Evolutionary conservation across 1,284 basidiomycete species (phyloP).

Genomic region (Trichosporon faecale): DNA sequence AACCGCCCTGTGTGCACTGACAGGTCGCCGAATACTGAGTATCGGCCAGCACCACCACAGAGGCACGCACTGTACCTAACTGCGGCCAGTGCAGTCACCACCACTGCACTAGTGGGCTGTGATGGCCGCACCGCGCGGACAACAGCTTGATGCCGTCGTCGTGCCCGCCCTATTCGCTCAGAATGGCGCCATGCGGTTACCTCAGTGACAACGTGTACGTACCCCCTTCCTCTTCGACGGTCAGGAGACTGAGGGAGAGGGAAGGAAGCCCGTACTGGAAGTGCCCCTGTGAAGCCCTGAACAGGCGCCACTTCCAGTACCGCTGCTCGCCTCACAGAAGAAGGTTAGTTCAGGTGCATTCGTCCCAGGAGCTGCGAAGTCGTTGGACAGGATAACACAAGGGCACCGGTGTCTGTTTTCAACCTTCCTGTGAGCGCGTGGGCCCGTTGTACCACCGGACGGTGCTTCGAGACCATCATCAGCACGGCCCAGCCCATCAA

Average conservation of each 20-base stretch:
- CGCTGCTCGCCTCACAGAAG: neutral
- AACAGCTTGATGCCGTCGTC: neutral
- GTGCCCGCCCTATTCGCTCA: neutral
- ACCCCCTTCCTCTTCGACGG: neutral
- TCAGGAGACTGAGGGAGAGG: neutral
- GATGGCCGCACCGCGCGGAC: neutral
- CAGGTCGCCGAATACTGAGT: neutral
- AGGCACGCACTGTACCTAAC: neutral
- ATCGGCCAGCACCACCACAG: neutral
- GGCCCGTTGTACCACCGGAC: neutral
- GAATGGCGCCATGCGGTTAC: neutral
- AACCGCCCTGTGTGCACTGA: neutral
- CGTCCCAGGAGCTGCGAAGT: neutral
- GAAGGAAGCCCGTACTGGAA: neutral
- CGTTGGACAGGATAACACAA: neutral
- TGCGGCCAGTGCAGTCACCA: neutral
- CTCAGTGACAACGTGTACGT: neutral
- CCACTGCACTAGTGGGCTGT: neutral
- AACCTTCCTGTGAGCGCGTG: neutral
- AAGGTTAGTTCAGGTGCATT: neutral
- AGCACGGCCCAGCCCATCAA: neutral
- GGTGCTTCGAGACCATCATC: neutral
- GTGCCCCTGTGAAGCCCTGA: neutral
- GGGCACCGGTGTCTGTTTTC: neutral
- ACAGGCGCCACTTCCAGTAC: neutral